Evolutionary conservation across 257 asterid species (phyloP), one percentile per base, ranked within the genome.

Genomic region (Scutellaria baicalensis): DNA sequence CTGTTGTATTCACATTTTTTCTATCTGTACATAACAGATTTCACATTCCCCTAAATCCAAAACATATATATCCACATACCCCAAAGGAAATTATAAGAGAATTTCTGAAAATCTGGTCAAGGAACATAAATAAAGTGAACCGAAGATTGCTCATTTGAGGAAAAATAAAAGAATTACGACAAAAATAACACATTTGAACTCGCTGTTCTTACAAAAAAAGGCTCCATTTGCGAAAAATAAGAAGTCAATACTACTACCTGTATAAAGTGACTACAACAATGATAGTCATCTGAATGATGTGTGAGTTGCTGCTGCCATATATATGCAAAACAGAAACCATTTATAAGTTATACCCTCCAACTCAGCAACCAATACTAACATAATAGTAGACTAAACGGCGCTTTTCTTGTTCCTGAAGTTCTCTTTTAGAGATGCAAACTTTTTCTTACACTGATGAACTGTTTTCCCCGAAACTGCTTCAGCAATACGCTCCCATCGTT

Each of bases 401-500:
- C 4, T 75, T 76, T 87, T 93, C 90, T 85, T 85, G 91, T 60
- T 93, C 90, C 99, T 89, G 86, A 91, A 91, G 73, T 70, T 86
- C 82, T 91, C 99, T 68, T 84, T 93, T 52, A 93, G 85, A 20
- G 82, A 78, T 0, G 89, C 77, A 52, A 91, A 80, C 69, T 87
- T 91, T 63, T 86, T 93, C 91, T 83, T 87, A 62, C 97, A 90
- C 78, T 86, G 94, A 77, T 57, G 74, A 21, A 86, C 76, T 1
- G 86, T 80, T 83, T 87, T 93, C 36, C 96, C 97, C 1, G 89
- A 91, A 69, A 93, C 96, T 21, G 96, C 96, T 36, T 92, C 81
- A 16, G 96, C 90, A 6, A 93, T 83, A 1, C 86, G 90, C 73
- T 93, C 99, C 97, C 99, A 93, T 1, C 99, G 75, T 75, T 93